Conservation (phyloP, 2,329 filamentous ascomycete species). For the Orbilia ellipsospora region DNA sequence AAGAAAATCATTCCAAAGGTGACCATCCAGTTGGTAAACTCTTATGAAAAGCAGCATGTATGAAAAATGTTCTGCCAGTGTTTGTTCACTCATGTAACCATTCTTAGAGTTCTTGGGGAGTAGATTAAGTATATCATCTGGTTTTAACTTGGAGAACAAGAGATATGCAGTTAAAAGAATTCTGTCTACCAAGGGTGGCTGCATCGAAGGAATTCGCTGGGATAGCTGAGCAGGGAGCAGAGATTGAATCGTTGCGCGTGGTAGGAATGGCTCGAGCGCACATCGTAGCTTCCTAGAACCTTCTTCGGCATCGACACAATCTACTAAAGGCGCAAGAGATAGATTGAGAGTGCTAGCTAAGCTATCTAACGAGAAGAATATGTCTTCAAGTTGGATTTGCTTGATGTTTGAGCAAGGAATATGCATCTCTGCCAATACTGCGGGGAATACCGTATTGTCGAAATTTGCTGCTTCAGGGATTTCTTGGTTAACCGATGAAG, state of each 20-base stretch:
- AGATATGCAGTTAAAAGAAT: conserved; percentile 57
- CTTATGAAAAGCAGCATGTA: conserved; percentile 56
- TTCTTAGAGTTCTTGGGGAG: conserved; percentile 29
- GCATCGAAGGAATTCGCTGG: conserved; percentile 5
- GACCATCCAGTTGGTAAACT: conserved; percentile 46
- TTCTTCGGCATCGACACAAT: conserved; percentile 11
- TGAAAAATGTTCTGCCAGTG: conserved; percentile 56
- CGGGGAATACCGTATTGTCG: conserved; percentile 20
- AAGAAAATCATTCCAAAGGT: conserved; percentile 7
- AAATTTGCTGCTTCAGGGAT: conserved; percentile 7
- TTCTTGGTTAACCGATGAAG: not conserved
- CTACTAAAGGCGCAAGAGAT: conserved; percentile 27
- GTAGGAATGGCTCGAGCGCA: conserved; percentile 15
- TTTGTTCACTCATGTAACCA: conserved; percentile 29
- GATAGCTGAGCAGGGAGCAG: conserved; percentile 30
- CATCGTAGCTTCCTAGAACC: conserved; percentile 22
- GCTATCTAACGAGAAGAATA: conserved; percentile 18
- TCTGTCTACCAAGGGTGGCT: conserved; percentile 5
- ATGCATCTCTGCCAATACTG: conserved; percentile 23
- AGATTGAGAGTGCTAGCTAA: not conserved
- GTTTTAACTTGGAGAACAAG: conserved; percentile 54
- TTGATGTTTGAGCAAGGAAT: conserved; percentile 1
- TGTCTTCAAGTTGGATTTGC: conserved; percentile 32
- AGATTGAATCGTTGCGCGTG: not conserved
- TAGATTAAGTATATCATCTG: conserved; percentile 46